Evolutionary conservation across 768 basidiomycete species (phyloP).

Genomic region (Pilatotrama ljubarskyi): DNA sequence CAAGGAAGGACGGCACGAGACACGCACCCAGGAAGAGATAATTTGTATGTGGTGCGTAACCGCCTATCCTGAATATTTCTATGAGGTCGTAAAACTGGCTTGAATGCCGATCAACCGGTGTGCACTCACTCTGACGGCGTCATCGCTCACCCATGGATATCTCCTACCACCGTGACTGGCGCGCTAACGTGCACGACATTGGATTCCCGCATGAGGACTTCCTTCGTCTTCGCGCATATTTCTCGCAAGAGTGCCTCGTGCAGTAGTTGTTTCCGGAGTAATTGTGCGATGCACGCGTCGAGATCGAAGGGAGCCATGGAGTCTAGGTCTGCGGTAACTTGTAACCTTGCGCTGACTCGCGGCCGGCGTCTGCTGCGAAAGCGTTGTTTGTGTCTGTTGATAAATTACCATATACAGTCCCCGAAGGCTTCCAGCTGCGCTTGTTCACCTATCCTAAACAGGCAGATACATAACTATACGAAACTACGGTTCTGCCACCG

Average conservation of each 20-base stretch:
- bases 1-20: conserved; percentile 1
- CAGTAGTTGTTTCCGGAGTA: conserved; percentile 88
- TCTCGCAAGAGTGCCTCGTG: conserved; percentile 94
- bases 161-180: conserved; percentile 97
- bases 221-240: conserved; percentile 99
- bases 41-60: conserved; percentile 94
- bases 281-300: conserved; percentile 91
- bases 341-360: conserved; percentile 9
- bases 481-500: not conserved
- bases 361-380: not conserved
- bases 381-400: conserved; percentile 4
- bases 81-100: conserved; percentile 99
- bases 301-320: conserved; percentile 79
- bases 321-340: conserved; percentile 11
- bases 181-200: conserved; percentile 97
- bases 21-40: conserved; percentile 93
- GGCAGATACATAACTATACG: conserved; percentile 1
- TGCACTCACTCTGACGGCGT: conserved; percentile 19
- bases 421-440: not conserved
- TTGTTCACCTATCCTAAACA: not conserved
- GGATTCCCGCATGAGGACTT: conserved; percentile 97
- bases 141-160: conserved; percentile 91
- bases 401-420: not conserved
- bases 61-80: conserved; percentile 98
- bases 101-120: conserved; percentile 39